Conservation (phyloP, 371 early-diverging fungal genomes). For the Dinochytrium kinnereticum region DNA sequence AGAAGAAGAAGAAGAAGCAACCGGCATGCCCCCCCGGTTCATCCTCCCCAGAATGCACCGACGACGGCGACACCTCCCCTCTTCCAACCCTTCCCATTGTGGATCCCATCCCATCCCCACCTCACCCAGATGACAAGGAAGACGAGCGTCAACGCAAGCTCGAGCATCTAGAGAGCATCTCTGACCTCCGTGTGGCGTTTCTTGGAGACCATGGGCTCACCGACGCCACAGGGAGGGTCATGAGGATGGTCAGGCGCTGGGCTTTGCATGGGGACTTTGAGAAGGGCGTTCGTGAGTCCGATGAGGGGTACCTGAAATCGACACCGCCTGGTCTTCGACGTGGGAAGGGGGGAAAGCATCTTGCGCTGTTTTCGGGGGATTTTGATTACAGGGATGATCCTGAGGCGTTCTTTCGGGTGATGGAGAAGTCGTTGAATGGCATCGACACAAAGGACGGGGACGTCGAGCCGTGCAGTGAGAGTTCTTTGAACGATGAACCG, state of each 20-base stretch:
- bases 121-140: no score
- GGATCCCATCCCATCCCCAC: no score
- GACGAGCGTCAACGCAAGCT: background rate
- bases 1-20: no score
- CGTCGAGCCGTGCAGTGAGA: background rate
- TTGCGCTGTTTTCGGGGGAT: slow-evolving; percentile 37
- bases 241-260: slow-evolving; percentile 40
- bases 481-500: background rate
- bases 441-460: background rate
- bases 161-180: background rate
- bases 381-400: slow-evolving; percentile 46
- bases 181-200: slow-evolving; percentile 38
- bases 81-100: no score
- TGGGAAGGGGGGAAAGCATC: slow-evolving; percentile 14
- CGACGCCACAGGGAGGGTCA: slow-evolving; percentile 29
- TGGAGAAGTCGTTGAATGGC: background rate
- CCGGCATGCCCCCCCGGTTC: no score
- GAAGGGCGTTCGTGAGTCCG: background rate
- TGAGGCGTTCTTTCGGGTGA: slow-evolving; percentile 11
- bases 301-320: background rate
- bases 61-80: no score
- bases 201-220: slow-evolving; percentile 49
- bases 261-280: slow-evolving; percentile 27
- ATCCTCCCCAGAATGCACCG: no score
- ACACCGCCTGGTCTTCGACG: background rate